Evolutionary conservation across 2,329 filamentous ascomycete genomes (phyloP).

Genomic region (Penicillium vulpinum): DNA sequence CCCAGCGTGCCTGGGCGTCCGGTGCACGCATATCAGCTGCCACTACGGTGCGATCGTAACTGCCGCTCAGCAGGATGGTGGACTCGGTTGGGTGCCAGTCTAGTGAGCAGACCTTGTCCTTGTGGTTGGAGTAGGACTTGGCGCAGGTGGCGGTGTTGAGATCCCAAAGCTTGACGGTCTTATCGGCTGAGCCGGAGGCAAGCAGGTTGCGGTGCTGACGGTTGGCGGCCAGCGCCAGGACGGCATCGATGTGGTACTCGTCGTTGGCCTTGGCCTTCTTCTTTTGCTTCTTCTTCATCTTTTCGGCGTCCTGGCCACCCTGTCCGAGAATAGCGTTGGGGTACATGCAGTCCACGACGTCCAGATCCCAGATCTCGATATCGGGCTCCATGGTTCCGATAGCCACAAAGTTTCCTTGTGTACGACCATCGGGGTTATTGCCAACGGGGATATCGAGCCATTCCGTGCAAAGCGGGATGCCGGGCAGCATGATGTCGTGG

Average conservation of each 20-base stretch:
- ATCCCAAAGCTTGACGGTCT: constrained; percentile 98
- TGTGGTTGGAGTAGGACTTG: constrained; percentile 94
- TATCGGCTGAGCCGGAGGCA: constrained; percentile 92
- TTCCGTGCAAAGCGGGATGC: constrained; percentile 91
- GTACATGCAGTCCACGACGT: constrained; percentile 96
- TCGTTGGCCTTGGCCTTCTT: constrained; percentile 90
- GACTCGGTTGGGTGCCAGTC: constrained; percentile 89
- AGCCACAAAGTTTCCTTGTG: constrained; percentile 85
- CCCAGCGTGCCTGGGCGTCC: constrained; percentile 81
- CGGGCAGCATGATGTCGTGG: constrained; percentile 98
- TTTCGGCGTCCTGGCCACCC: constrained; percentile 51
- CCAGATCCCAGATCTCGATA: constrained; percentile 97
- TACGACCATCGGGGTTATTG: constrained; percentile 64
- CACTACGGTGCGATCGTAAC: constrained; percentile 90
- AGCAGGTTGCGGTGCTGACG: constrained; percentile 90
- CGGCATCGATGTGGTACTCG: constrained; percentile 88
- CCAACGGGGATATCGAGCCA: constrained; percentile 93
- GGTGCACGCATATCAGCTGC: constrained; percentile 96
- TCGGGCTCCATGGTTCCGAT: constrained; percentile 97
- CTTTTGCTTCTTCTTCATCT: constrained; percentile 72
- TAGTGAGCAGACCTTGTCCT: constrained; percentile 94
- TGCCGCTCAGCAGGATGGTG: constrained; percentile 86
- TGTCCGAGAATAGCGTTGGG: constrained; percentile 93
- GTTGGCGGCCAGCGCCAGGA: constrained; percentile 89
- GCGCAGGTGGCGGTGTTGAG: constrained; percentile 88